Percentiles rank a stretch among this genome's conserved stretches.
These are phyloP conservation scores for Sporobolomyces pararoseus DNA, from an alignment of 768 basidiomycete genomes.

Conservation along the genomic window DNA sequence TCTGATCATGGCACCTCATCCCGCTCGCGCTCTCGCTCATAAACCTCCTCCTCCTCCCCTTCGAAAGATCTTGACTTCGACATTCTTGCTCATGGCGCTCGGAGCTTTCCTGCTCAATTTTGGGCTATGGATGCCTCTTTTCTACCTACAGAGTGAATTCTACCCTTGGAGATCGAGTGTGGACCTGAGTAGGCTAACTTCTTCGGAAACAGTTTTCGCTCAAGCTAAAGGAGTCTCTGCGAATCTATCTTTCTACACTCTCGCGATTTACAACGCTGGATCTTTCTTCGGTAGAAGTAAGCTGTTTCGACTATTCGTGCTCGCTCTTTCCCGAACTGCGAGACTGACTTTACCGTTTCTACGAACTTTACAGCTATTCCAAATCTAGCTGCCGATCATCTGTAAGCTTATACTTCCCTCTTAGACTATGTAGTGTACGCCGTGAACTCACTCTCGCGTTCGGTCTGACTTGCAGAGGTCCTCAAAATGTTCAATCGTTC, in stretches of 20 bases:
- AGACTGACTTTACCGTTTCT: no score
- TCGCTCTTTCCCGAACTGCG: not conserved
- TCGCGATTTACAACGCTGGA: conserved; percentile 63
- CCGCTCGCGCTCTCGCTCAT: not conserved
- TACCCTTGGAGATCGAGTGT: conserved; percentile 56
- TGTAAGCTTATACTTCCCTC: no score
- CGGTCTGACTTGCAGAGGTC: not conserved
- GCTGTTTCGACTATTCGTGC: not conserved
- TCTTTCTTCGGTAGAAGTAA: conserved; percentile 56
- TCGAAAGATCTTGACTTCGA: conserved; percentile 13
- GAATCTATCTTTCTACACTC: conserved; percentile 45
- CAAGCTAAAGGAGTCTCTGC: conserved; percentile 19
- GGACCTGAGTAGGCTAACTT: conserved; percentile 41
- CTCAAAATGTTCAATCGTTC: conserved; percentile 17
- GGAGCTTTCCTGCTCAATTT: conserved; percentile 14
- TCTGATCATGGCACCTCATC: conserved; percentile 50
- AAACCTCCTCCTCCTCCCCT: conserved; percentile 24
- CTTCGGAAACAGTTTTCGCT: conserved; percentile 48
- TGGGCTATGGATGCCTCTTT: conserved; percentile 53
- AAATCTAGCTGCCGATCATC: conserved; percentile 49
- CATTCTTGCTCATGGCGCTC: not conserved
- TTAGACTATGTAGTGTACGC: no score
- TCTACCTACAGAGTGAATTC: conserved; percentile 17
- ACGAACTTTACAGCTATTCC: conserved; percentile 46
- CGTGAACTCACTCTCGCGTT: not conserved